Percentiles rank a stretch among this genome's conserved stretches.
These are phyloP conservation scores for Fusarium caatingaense DNA, from an alignment of 2,329 filamentous ascomycete genomes.

Conservation along the genomic window DNA sequence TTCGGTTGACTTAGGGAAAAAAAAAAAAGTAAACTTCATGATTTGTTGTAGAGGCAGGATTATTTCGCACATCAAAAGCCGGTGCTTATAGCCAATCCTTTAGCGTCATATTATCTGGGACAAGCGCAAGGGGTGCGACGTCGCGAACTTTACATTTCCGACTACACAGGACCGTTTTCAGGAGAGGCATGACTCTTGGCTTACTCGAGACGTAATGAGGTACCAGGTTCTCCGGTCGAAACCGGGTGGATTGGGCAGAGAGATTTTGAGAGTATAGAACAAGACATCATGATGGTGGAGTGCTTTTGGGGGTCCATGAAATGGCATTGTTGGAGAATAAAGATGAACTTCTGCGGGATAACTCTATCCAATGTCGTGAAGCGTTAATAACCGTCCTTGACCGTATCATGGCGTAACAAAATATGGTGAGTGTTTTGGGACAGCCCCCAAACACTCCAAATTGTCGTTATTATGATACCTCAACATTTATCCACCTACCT, in stretches of 20 bases:
- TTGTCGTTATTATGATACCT: background rate
- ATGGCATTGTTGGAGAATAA: background rate
- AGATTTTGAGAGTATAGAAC: slow-evolving; percentile 3
- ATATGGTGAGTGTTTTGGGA: background rate
- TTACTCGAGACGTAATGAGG: background rate
- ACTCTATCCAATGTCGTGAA: background rate
- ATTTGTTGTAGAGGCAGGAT: slow-evolving; percentile 12
- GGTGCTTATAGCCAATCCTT: slow-evolving; percentile 21
- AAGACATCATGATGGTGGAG: background rate
- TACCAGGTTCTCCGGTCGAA: background rate
- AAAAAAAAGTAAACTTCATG: background rate
- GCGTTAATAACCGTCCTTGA: slow-evolving; percentile 27
- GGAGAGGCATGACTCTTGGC: slow-evolving; percentile 8
- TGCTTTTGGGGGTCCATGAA: slow-evolving; percentile 1
- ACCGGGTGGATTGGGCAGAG: slow-evolving; percentile 15
- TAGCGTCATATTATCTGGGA: background rate
- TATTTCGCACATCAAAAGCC: slow-evolving; percentile 44
- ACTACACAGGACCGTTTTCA: background rate
- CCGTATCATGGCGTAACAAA: slow-evolving; percentile 12
- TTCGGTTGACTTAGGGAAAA: background rate
- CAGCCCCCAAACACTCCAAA: slow-evolving; percentile 22
- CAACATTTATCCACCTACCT: background rate
- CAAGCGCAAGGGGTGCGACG: slow-evolving; percentile 5
- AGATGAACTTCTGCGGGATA: background rate
- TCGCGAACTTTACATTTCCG: slow-evolving; percentile 31